A percentile compares a stretch with the other conserved stretches of the same genome.
These are phyloP conservation scores for Hippophae tibetana DNA, from an alignment of 306 rosid species.

Conservation along the genomic window DNA sequence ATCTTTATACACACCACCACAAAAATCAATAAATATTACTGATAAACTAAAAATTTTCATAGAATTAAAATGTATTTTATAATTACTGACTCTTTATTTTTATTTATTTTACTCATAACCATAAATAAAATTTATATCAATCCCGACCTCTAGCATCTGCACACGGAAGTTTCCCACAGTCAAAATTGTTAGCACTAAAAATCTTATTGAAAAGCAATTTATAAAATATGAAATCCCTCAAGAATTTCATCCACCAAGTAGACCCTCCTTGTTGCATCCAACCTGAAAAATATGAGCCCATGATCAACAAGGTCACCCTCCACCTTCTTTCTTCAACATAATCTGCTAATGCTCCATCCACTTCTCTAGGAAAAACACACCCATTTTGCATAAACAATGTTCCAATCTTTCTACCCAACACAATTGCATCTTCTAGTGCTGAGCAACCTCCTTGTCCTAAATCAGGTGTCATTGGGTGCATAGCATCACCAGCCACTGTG, in stretches of 20 bases:
- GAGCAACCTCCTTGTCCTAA: constrained; percentile 11
- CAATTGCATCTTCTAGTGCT: constrained; percentile 17
- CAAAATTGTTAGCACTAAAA: background rate
- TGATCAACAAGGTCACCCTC: background rate
- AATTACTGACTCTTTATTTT: too few species aligned
- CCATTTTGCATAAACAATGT: background rate
- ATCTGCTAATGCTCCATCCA: background rate
- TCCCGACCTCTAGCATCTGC: background rate
- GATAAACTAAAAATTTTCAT: too few species aligned
- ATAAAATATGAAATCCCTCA: constrained; percentile 4
- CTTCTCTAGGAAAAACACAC: background rate
- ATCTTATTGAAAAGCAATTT: background rate
- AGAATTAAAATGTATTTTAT: too few species aligned
- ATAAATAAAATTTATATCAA: too few species aligned
- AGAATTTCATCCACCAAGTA: constrained; percentile 12
- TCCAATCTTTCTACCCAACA: constrained; percentile 7
- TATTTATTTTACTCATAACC: too few species aligned
- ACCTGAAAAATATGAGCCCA: background rate
- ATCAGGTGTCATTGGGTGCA: constrained; percentile 29
- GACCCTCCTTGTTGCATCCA: constrained; percentile 6
- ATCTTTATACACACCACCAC: too few species aligned
- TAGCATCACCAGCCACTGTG: constrained; percentile 19
- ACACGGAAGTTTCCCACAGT: constrained; percentile 8
- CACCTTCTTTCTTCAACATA: constrained; percentile 2
- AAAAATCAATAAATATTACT: too few species aligned